Evolutionary conservation across 495 filamentous ascomycete species (phyloP), one percentile per base, ranked within the genome.

Genomic region (Penicillium coprophilum): DNA sequence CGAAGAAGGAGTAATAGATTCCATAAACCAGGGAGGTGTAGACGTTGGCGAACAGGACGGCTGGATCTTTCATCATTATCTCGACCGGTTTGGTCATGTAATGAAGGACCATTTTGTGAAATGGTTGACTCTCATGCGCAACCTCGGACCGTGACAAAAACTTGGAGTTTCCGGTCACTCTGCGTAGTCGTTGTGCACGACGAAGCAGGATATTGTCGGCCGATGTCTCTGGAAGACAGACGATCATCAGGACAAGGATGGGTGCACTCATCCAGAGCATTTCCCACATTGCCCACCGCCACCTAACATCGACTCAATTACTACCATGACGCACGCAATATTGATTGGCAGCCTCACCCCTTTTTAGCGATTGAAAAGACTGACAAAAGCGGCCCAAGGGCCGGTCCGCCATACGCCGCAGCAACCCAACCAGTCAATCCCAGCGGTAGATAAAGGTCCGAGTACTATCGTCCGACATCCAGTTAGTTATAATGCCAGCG

Each of bases 1-100:
- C 66, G 51, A 75, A 72, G 49, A 85, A 86, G 47, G 71, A 77
- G 66, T 86, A 86, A 66, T 81, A 85, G 66, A 85, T 85, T 11
- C 75, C 80, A 68, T 87, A 86, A 30, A 82, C 75, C 36, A 87
- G 71, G 20, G 78, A 76, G 1, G 79, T 82, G 67, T 87, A 88
- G 13, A 81, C 20, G 57, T 84, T 80, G 2, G 81, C 79, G 71
- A 86, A 87, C 0, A 77, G 69, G 38, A 87, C 79, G 49, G 80
- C 76, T 0, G 82, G 82, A 59, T 87, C 82, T 52, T 80, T 76
- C 57, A 83, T 54, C 21, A 82, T 81, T 50, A 87, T 83, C 69
- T 86, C 77, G 6, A 81, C 52, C 2, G 83, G 85, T 52, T 83
- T 81, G 1, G 27, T 12, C 2, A 45, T 11, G 10, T 10, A 27